phyloP scores from a whole-genome alignment of 441 rosid genomes.

The Croton setiger region DNA sequence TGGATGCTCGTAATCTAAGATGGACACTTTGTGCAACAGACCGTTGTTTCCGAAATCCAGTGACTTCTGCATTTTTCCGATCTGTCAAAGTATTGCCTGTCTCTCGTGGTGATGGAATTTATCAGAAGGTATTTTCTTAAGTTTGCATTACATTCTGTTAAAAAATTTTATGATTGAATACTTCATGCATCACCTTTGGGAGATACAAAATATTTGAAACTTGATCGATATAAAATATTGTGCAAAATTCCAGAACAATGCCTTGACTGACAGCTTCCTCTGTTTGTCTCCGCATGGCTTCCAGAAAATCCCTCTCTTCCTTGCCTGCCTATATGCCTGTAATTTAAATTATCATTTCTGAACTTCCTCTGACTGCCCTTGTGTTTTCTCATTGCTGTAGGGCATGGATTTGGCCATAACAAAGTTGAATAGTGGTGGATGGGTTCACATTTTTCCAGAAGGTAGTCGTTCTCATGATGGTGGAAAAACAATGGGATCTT shows the following conservation, averaged over 20 bases:
- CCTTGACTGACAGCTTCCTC: not conserved
- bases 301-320: not conserved
- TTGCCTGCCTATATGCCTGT: not conserved
- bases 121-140: slow-evolving; percentile 66
- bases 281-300: not conserved
- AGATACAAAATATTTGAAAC: not conserved
- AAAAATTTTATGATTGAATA: not conserved
- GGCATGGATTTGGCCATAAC: slow-evolving; percentile 97
- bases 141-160: not conserved
- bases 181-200: not conserved
- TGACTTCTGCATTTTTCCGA: slow-evolving; percentile 76
- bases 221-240: not conserved
- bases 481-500: slow-evolving; percentile 74
- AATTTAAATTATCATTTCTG: not conserved
- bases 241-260: not conserved
- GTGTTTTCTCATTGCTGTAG: slow-evolving; percentile 34
- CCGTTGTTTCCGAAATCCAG: slow-evolving; percentile 87
- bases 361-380: too few species aligned
- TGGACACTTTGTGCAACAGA: slow-evolving; percentile 98
- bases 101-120: slow-evolving; percentile 90
- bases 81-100: slow-evolving; percentile 89
- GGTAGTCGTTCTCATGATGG: slow-evolving; percentile 95
- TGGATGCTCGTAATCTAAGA: slow-evolving; percentile 80
- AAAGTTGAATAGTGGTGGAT: slow-evolving; percentile 79
- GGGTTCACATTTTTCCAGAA: slow-evolving; percentile 99